Conservation (phyloP, 139 green algal genomes). For the Picochlorum sp. region DNA sequence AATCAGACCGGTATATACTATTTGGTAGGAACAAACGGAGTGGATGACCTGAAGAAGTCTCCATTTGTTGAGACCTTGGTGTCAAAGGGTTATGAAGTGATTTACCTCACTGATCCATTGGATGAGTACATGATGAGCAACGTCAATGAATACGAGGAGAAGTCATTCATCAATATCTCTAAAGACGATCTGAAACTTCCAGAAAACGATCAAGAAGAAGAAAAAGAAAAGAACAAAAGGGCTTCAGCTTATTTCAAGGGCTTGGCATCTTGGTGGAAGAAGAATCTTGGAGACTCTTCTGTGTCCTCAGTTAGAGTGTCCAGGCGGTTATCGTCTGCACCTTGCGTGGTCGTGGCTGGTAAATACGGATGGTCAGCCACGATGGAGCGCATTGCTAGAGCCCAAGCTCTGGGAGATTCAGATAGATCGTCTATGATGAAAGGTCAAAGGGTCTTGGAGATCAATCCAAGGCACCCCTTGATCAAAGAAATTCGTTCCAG, state of each 20-base stretch:
- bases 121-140: slow-evolving; percentile 96
- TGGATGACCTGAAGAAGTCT: slow-evolving; percentile 63
- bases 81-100: slow-evolving; percentile 68
- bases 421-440: slow-evolving; percentile 23
- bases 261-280: slow-evolving; percentile 92
- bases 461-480: slow-evolving; percentile 93
- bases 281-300: slow-evolving; percentile 36
- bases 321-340: slow-evolving; percentile 68
- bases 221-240: slow-evolving; percentile 67
- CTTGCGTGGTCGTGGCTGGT: slow-evolving; percentile 82
- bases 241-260: slow-evolving; percentile 75
- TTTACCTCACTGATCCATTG: slow-evolving; percentile 93
- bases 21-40: slow-evolving; percentile 46
- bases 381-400: slow-evolving; percentile 94
- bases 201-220: slow-evolving; percentile 69
- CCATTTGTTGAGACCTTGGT: slow-evolving; percentile 64
- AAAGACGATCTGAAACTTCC: slow-evolving; percentile 94
- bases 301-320: slow-evolving; percentile 61
- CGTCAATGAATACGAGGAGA: slow-evolving; percentile 89
- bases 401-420: slow-evolving; percentile 21
- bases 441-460: slow-evolving; percentile 72
- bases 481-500: slow-evolving; percentile 58
- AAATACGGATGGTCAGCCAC: slow-evolving; percentile 95
- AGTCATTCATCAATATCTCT: slow-evolving; percentile 81
- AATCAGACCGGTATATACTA: slow-evolving; percentile 96